Evolutionary conservation across 192 early-diverging fungal genomes (phyloP).

Genomic region (Coemansia sp.): DNA sequence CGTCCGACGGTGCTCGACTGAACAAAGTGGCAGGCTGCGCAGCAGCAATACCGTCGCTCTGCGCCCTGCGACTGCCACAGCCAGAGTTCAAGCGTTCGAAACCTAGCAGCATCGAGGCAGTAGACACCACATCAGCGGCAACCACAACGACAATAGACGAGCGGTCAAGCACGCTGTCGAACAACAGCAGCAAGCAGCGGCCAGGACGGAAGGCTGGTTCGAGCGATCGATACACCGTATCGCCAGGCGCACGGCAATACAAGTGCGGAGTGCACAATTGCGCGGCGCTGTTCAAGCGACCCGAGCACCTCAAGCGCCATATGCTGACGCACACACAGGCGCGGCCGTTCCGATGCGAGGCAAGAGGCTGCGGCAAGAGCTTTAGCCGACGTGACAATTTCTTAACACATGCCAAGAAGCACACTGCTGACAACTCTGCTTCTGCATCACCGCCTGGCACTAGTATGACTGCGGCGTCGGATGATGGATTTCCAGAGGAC

Average conservation of each 20-base stretch:
- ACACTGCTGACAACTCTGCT: constrained; percentile 7
- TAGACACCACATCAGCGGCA: background rate
- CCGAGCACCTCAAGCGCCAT: constrained; percentile 86
- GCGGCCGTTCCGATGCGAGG: constrained; percentile 79
- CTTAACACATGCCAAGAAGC: constrained; percentile 45
- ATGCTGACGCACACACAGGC: constrained; percentile 85
- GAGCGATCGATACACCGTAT: constrained; percentile 23
- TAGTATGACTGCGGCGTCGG: background rate
- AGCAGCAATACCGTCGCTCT: background rate
- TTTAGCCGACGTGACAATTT: constrained; percentile 85
- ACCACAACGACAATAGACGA: background rate
- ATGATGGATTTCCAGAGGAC: background rate
- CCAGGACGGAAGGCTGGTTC: constrained; percentile 47
- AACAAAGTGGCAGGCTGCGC: background rate
- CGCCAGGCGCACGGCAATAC: constrained; percentile 50
- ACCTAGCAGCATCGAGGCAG: background rate
- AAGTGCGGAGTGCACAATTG: constrained; percentile 64
- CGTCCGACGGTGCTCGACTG: background rate
- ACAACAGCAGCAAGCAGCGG: constrained; percentile 15
- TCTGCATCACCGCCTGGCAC: constrained; percentile 2
- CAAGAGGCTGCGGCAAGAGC: constrained; percentile 68
- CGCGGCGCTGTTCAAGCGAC: constrained; percentile 70
- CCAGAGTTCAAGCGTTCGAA: background rate
- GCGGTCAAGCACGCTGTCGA: background rate
- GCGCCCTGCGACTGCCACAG: background rate